Conservation (phyloP, 1,284 basidiomycete genomes). For the Golubevia sp. region DNA sequence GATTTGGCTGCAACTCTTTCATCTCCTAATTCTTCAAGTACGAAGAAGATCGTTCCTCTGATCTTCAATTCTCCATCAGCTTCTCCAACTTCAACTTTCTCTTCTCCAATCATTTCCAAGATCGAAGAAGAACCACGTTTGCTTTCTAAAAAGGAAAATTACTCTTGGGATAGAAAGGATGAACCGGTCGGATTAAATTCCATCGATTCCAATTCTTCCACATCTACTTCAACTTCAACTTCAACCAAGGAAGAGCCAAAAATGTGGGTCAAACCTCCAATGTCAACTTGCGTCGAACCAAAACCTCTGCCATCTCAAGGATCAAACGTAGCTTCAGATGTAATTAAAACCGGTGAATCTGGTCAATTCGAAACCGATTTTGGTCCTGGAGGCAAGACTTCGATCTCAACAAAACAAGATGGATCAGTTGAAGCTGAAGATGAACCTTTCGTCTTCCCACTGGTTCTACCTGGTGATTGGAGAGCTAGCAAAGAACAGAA, state of each 20-base stretch:
- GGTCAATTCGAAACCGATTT: background rate
- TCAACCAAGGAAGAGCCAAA: no score
- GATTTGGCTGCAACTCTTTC: conserved; percentile 30
- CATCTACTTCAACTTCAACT: no score
- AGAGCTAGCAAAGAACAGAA: conserved; percentile 29
- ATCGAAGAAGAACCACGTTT: conserved; percentile 41
- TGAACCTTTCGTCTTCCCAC: conserved; percentile 39
- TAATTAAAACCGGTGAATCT: background rate
- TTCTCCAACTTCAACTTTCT: background rate
- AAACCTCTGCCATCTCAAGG: conserved; percentile 26
- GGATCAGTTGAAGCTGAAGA: conserved; percentile 7
- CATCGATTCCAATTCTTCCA: no score
- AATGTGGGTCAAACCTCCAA: no score
- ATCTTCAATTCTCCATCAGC: conserved; percentile 19
- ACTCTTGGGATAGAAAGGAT: conserved; percentile 36
- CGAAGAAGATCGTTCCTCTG: conserved; percentile 20
- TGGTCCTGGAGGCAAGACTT: background rate
- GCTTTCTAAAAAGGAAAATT: conserved; percentile 21
- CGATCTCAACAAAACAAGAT: background rate
- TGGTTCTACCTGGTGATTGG: conserved; percentile 44
- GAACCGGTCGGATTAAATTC: no score
- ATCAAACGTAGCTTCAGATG: conserved; percentile 13
- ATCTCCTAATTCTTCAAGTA: conserved; percentile 1
- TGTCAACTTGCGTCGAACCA: conserved; percentile 32
- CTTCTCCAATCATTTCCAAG: background rate